Evolutionary conservation across 495 filamentous ascomycete genomes (phyloP).

Genomic region (Penicillium ochrochloron): DNA sequence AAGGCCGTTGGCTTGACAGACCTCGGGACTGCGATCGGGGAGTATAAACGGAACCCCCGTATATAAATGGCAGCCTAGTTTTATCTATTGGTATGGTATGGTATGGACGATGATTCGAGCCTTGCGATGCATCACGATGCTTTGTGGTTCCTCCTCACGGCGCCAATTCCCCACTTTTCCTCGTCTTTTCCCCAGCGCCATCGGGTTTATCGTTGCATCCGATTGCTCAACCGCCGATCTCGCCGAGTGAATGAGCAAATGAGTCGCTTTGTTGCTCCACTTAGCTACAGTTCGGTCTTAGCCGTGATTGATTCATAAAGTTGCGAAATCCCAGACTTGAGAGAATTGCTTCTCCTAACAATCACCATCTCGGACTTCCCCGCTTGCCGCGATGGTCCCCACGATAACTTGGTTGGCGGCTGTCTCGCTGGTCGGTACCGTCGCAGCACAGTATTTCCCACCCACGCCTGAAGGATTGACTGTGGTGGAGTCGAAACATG

Average conservation of each 20-base stretch:
- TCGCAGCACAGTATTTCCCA: slow-evolving; percentile 57
- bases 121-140: neutral
- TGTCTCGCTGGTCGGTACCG: slow-evolving; percentile 26
- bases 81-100: neutral
- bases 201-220: slow-evolving; percentile 5
- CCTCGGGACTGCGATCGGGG: neutral
- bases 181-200: neutral
- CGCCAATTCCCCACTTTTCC: slow-evolving; percentile 9
- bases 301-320: neutral
- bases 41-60: neutral
- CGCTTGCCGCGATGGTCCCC: slow-evolving; percentile 5
- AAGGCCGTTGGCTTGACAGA: neutral
- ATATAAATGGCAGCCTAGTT: slow-evolving; percentile 3
- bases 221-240: slow-evolving; percentile 5
- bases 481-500: slow-evolving; percentile 59
- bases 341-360: neutral
- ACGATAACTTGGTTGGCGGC: slow-evolving; percentile 12
- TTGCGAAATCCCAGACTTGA: neutral
- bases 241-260: neutral
- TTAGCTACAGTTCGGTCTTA: neutral
- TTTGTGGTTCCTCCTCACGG: neutral
- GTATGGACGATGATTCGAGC: neutral
- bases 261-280: slow-evolving; percentile 7
- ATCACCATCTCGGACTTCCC: neutral
- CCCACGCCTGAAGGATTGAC: slow-evolving; percentile 56